phyloP scores from a whole-genome alignment of 2,329 filamentous ascomycete species.

The Xylariaceae sp. region DNA sequence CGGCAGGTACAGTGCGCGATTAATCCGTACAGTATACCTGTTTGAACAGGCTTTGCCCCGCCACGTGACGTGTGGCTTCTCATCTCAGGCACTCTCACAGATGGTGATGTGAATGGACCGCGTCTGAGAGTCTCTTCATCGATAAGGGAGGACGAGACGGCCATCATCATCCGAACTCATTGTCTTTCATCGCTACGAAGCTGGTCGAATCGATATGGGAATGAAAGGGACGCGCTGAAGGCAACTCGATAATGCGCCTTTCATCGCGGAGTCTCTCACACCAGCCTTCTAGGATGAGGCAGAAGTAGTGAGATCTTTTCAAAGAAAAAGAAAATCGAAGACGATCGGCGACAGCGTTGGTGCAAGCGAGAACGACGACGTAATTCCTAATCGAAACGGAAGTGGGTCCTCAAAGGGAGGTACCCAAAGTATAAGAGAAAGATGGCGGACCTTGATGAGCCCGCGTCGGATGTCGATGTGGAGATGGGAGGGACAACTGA shows the following conservation, averaged over 20 bases:
- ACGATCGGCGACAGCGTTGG: neutral
- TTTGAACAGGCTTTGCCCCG: constrained; percentile 1
- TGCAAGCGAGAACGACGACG: neutral
- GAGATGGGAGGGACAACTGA: constrained; percentile 26
- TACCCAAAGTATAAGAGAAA: neutral
- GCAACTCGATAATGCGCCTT: constrained; percentile 14
- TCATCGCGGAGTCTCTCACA: constrained; percentile 1
- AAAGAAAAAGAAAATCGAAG: neutral
- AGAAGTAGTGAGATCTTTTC: constrained; percentile 9
- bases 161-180: neutral
- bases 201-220: no score
- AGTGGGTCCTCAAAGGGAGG: neutral
- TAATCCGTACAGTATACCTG: neutral
- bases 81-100: neutral
- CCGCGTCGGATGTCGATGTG: constrained; percentile 22
- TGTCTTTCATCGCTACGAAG: neutral
- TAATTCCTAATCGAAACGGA: neutral
- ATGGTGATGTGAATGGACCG: neutral
- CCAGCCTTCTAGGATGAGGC: constrained; percentile 15
- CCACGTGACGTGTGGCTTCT: neutral
- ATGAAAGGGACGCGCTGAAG: neutral
- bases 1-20: neutral
- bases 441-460: constrained; percentile 20
- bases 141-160: neutral
- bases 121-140: neutral